Conservation (phyloP, 2,329 filamentous ascomycete genomes). For the Fusarium proliferatum region DNA sequence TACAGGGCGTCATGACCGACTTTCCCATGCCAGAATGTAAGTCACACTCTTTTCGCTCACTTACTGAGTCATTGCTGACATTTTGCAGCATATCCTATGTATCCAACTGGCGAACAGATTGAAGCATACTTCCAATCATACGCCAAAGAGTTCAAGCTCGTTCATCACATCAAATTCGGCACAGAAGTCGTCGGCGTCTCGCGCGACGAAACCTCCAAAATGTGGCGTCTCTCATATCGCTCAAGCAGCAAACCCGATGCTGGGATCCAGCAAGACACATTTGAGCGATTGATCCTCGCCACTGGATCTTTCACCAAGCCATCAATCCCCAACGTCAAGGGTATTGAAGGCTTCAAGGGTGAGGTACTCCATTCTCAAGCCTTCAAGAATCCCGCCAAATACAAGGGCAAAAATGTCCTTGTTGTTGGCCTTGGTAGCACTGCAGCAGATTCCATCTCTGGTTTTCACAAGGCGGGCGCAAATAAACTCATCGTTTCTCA, state of each 20-base stretch:
- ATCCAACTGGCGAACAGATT: slow-evolving; percentile 14
- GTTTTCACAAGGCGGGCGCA: neutral
- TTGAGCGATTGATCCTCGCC: slow-evolving; percentile 13
- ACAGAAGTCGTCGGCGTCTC: slow-evolving; percentile 1
- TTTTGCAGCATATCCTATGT: neutral
- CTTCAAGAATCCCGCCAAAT: slow-evolving; percentile 5
- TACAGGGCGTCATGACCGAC: slow-evolving; percentile 1
- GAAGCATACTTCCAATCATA: slow-evolving; percentile 2
- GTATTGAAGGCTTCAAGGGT: slow-evolving; percentile 5
- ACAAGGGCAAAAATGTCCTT: neutral
- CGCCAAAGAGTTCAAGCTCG: slow-evolving; percentile 1
- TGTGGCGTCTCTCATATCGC: slow-evolving; percentile 3
- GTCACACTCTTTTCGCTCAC: neutral
- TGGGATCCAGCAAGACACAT: neutral
- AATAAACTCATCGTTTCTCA: neutral
- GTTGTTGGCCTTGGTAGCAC: neutral
- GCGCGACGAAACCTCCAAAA: neutral
- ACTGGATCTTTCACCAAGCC: slow-evolving; percentile 13
- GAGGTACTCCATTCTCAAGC: slow-evolving; percentile 8
- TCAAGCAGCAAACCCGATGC: neutral
- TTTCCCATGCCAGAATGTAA: slow-evolving; percentile 16
- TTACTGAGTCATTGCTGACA: accelerated
- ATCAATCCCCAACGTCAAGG: neutral
- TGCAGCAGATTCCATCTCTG: neutral
- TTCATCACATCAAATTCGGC: neutral